Evolutionary conservation across 2,329 filamentous ascomycete species (phyloP).

Genomic region (Botrytis galanthina): DNA sequence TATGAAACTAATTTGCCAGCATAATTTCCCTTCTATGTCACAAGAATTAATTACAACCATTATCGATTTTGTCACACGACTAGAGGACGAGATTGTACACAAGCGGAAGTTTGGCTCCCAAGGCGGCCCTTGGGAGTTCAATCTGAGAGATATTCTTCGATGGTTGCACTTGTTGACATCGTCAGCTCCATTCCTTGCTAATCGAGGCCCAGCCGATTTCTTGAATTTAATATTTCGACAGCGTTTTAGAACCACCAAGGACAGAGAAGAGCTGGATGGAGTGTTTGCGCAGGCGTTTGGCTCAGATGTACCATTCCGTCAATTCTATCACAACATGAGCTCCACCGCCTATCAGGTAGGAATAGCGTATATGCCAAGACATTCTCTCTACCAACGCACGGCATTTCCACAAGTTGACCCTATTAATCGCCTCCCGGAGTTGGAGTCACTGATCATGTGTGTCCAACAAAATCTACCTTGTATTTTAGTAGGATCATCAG

Average conservation of each 20-base stretch:
- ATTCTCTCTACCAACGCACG: constrained; percentile 52
- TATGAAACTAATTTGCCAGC: constrained; percentile 75
- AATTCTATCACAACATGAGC: constrained; percentile 71
- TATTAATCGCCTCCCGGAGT: constrained; percentile 61
- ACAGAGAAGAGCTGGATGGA: constrained; percentile 62
- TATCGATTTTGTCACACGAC: constrained; percentile 75
- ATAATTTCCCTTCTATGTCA: constrained; percentile 67
- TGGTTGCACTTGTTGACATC: constrained; percentile 76
- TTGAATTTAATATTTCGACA: constrained; percentile 81
- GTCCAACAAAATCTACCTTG: constrained; percentile 84
- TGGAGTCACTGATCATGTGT: constrained; percentile 86
- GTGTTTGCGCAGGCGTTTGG: constrained; percentile 68
- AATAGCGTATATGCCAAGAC: constrained; percentile 65
- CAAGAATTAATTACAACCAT: constrained; percentile 60
- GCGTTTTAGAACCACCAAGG: constrained; percentile 72
- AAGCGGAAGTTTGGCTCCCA: constrained; percentile 58
- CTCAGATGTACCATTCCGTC: constrained; percentile 45
- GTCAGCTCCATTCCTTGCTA: constrained; percentile 57
- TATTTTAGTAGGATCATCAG: constrained; percentile 81
- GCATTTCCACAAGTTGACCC: constrained; percentile 51
- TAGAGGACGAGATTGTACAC: constrained; percentile 69
- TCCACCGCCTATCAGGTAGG: constrained; percentile 72
- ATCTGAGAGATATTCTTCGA: constrained; percentile 82
- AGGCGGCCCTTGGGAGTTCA: constrained; percentile 91
- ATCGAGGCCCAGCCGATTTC: constrained; percentile 67